phyloP scores from a whole-genome alignment of 345 rosid genomes.

The Durio zibethinus region DNA sequence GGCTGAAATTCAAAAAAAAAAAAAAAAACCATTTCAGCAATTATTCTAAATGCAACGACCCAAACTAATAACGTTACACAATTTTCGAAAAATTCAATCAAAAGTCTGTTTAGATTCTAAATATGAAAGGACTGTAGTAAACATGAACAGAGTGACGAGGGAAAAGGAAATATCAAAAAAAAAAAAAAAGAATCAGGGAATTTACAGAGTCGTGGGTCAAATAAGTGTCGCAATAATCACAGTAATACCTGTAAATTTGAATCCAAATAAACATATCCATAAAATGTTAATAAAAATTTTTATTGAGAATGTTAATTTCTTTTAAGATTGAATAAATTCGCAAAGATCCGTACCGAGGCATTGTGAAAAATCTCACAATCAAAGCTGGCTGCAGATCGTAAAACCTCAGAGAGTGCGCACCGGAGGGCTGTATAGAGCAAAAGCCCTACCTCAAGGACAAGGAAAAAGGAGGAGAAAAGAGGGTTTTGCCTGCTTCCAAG shows the following conservation, averaged over 20 bases:
- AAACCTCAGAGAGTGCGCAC: too few species aligned
- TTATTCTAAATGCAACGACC: neutral
- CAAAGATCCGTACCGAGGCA: constrained; percentile 27
- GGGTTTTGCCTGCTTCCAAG: too few species aligned
- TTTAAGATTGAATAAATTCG: neutral
- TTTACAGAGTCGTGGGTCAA: constrained; percentile 96
- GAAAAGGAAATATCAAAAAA: neutral
- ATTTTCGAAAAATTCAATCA: neutral
- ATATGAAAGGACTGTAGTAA: neutral
- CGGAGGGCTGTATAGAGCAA: too few species aligned
- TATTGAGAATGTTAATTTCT: neutral
- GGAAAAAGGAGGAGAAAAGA: too few species aligned
- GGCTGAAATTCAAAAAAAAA: constrained; percentile 48
- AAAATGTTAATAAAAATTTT: neutral
- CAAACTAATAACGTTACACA: neutral
- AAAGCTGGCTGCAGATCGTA: too few species aligned
- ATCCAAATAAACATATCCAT: neutral
- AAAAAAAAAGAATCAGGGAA: neutral
- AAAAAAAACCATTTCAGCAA: neutral
- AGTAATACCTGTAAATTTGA: constrained; percentile 68
- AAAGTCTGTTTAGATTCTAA: neutral
- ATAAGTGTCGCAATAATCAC: constrained; percentile 96
- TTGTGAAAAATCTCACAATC: neutral
- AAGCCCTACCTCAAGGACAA: too few species aligned
- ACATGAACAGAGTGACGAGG: neutral